These are phyloP conservation scores for Sugiyamaella marilandica DNA, from an alignment of 805 yeast genomes.

Conservation along the genomic window DNA sequence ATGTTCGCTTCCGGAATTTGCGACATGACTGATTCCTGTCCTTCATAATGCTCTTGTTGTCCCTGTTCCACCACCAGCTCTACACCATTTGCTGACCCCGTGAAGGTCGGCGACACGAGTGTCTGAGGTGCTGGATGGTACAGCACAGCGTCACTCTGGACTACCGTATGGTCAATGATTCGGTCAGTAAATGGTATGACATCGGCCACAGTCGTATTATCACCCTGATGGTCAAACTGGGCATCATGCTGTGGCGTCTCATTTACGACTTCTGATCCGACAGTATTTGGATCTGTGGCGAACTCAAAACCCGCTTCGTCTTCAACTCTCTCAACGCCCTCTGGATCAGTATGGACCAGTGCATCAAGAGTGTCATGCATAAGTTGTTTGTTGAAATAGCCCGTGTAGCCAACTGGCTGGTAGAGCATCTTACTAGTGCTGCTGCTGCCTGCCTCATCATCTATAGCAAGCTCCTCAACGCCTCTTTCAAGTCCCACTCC, in stretches of 20 bases:
- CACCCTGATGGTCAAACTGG: not conserved
- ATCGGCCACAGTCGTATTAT: not conserved
- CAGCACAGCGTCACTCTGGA: slow-evolving; percentile 6
- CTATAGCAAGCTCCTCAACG: not conserved
- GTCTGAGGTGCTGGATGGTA: slow-evolving; percentile 25
- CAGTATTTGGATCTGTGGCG: no score
- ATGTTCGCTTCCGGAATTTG: no score
- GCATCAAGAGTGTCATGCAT: not conserved
- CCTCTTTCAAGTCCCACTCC: not conserved
- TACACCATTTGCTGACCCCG: not conserved
- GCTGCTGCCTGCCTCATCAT: not conserved
- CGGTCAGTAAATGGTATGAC: no score
- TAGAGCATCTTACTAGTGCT: not conserved
- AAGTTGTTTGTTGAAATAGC: not conserved
- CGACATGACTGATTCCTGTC: no score
- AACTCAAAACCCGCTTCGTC: no score
- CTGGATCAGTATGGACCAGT: no score
- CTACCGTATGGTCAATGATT: not conserved
- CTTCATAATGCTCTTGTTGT: not conserved
- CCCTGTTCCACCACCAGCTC: not conserved
- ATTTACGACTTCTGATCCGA: no score
- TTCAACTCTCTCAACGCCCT: no score
- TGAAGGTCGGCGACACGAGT: slow-evolving; percentile 12
- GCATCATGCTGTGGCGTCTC: no score
- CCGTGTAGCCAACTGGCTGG: not conserved